Conservation (phyloP, 345 rosid genomes). For the Eucalyptus cladocalyx region DNA sequence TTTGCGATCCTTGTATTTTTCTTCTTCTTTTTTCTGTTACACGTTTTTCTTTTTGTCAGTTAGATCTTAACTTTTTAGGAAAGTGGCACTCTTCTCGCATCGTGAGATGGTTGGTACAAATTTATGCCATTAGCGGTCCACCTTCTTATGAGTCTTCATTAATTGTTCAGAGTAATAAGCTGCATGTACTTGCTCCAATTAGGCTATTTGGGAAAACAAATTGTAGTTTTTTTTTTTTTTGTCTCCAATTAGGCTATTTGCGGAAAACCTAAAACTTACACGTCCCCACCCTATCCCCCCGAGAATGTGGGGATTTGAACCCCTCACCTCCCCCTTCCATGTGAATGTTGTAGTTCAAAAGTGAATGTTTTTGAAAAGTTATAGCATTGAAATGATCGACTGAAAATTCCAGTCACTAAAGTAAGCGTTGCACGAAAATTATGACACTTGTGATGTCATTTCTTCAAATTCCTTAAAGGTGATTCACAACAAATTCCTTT, state of each 20-base stretch:
- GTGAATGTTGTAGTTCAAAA: too few species aligned
- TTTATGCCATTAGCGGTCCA: not conserved
- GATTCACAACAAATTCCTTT: not conserved
- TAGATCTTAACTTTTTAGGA: too few species aligned
- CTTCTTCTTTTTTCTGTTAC: not conserved
- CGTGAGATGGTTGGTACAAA: not conserved
- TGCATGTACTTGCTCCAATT: not conserved
- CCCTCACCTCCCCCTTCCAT: too few species aligned
- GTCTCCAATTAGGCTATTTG: too few species aligned
- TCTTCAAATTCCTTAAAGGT: not conserved
- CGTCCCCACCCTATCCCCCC: too few species aligned
- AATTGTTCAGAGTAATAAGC: not conserved
- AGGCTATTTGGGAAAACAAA: not conserved
- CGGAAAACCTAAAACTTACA: too few species aligned
- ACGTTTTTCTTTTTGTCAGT: too few species aligned
- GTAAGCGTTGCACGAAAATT: accelerated
- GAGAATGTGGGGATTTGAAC: too few species aligned
- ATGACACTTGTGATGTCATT: too few species aligned
- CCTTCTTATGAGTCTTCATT: not conserved
- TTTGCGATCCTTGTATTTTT: not conserved
- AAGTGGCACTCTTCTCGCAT: not conserved
- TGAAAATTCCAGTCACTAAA: not conserved
- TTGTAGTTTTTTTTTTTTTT: too few species aligned
- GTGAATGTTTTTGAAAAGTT: not conserved
- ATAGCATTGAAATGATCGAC: not conserved